phyloP scores from a whole-genome alignment of 345 rosid genomes.

The Angophora floribunda region DNA sequence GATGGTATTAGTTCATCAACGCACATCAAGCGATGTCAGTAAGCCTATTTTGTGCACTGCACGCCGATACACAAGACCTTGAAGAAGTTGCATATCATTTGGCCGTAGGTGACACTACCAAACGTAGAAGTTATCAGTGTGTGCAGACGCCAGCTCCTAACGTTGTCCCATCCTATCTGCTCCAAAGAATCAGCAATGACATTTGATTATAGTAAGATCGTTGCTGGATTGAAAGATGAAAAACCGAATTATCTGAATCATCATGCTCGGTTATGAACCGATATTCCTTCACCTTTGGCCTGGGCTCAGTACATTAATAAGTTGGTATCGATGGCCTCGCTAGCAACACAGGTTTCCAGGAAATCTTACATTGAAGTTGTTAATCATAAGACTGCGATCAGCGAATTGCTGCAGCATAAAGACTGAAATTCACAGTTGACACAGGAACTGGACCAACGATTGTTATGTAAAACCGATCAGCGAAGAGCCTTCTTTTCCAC shows the following conservation, averaged over 20 bases:
- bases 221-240: background rate
- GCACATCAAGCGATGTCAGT: background rate
- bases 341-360: background rate
- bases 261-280: background rate
- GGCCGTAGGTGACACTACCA: background rate
- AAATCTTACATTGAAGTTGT: background rate
- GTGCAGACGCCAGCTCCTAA: background rate
- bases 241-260: background rate
- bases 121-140: background rate
- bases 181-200: background rate
- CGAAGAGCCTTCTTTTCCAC: conserved; percentile 12
- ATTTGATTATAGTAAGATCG: background rate
- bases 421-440: background rate
- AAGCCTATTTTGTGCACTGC: background rate
- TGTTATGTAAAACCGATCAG: background rate
- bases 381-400: background rate
- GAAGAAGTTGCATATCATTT: background rate
- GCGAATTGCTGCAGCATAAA: background rate
- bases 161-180: background rate
- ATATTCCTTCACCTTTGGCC: background rate
- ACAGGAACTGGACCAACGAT: conserved; percentile 5
- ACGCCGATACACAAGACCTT: background rate
- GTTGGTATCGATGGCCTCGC: background rate
- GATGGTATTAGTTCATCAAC: background rate
- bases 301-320: background rate